Conservation (phyloP, 2,329 filamentous ascomycete genomes). For the Didymella keratinophila region DNA sequence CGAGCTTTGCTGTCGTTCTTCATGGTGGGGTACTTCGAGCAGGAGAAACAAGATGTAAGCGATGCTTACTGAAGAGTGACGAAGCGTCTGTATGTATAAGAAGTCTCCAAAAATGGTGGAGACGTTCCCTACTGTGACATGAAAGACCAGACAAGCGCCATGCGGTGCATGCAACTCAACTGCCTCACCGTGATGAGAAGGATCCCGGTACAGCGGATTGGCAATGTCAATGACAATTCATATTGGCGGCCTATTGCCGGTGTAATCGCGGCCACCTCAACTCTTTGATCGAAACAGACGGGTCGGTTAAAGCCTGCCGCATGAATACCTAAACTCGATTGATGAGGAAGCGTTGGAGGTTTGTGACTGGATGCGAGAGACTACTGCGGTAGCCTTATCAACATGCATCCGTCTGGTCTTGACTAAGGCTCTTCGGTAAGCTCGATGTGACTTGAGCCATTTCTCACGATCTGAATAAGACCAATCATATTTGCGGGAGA, state of each 20-base stretch:
- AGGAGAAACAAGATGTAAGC: background rate
- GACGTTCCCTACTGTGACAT: background rate
- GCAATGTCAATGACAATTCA: conserved; percentile 31
- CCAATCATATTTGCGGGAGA: conserved; percentile 16
- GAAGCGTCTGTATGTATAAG: conserved; percentile 4
- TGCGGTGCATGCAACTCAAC: conserved; percentile 22
- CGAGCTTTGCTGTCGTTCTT: conserved; percentile 28
- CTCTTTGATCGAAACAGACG: conserved; percentile 27
- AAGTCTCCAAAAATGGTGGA: background rate
- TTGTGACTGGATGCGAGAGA: conserved; percentile 27
- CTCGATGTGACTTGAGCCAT: conserved; percentile 24
- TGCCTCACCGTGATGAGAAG: conserved; percentile 16
- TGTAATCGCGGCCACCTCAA: conserved; percentile 25
- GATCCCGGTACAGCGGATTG: conserved; percentile 34
- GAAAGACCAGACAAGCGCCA: conserved; percentile 20
- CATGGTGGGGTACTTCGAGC: conserved; percentile 26
- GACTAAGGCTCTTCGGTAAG: conserved; percentile 49
- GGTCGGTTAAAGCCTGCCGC: conserved; percentile 29
- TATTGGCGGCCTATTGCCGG: conserved; percentile 28
- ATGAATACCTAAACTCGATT: conserved; percentile 30
- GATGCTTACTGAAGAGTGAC: background rate
- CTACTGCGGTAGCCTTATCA: conserved; percentile 45
- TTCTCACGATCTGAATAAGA: background rate
- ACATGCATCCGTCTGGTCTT: conserved; percentile 35
- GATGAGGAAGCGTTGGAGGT: conserved; percentile 25